A percentile compares a stretch with the other conserved stretches of the same genome.
These are phyloP conservation scores for Boletus sp. DNA, from an alignment of 768 basidiomycete species.

Conservation along the genomic window DNA sequence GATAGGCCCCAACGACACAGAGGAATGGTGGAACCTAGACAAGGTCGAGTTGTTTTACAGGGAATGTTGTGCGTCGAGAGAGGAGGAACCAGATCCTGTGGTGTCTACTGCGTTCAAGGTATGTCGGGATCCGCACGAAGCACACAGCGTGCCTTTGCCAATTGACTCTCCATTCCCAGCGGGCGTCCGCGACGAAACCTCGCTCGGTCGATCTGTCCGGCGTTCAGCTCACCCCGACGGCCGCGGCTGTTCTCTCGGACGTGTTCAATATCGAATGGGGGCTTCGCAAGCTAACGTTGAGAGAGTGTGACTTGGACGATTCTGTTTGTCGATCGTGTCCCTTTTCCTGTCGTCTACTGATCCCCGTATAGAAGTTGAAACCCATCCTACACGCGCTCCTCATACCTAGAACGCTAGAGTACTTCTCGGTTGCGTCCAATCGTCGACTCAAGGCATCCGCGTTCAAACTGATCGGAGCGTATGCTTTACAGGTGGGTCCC, in stretches of 20 bases:
- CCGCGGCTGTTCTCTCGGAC: slow-evolving; percentile 83
- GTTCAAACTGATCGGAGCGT: slow-evolving; percentile 78
- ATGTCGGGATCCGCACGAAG: neutral
- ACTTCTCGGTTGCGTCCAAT: slow-evolving; percentile 85
- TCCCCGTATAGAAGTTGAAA: slow-evolving; percentile 62
- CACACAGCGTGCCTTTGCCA: neutral
- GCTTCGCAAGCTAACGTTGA: slow-evolving; percentile 75
- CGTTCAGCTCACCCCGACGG: slow-evolving; percentile 63
- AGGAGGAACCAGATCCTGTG: slow-evolving; percentile 62
- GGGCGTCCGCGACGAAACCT: slow-evolving; percentile 52
- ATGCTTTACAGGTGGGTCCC: slow-evolving; percentile 59
- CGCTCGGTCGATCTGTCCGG: slow-evolving; percentile 79
- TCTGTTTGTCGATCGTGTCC: slow-evolving; percentile 42
- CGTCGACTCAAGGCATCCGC: slow-evolving; percentile 71
- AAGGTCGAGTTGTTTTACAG: slow-evolving; percentile 84
- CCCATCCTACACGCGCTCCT: slow-evolving; percentile 87
- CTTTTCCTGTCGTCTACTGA: neutral
- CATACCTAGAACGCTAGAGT: slow-evolving; percentile 75
- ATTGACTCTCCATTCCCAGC: slow-evolving; percentile 32
- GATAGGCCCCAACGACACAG: slow-evolving; percentile 31
- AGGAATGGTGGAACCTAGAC: slow-evolving; percentile 83
- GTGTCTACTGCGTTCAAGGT: slow-evolving; percentile 75
- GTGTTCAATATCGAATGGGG: slow-evolving; percentile 94
- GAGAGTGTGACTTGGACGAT: slow-evolving; percentile 86
- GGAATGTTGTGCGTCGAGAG: slow-evolving; percentile 77